A percentile compares a stretch with the other conserved stretches of the same genome.
Evolutionary conservation across 2,329 filamentous ascomycete genomes (phyloP).

Genomic region (Pyrenochaeta sp.): DNA sequence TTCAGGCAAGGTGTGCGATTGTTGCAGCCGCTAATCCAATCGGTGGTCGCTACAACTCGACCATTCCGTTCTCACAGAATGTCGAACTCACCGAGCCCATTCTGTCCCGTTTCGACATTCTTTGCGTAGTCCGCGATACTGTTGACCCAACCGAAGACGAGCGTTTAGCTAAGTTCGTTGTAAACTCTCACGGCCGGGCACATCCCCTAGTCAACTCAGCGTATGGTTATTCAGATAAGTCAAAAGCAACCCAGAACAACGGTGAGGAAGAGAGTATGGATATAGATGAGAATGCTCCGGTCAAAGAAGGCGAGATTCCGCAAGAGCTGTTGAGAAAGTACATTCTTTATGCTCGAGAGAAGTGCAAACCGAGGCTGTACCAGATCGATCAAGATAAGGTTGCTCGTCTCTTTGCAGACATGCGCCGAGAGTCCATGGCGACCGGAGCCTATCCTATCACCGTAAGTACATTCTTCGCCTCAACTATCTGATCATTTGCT

Average conservation of each 20-base stretch:
- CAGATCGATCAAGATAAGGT: slow-evolving; percentile 99
- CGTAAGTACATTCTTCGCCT: slow-evolving; percentile 63
- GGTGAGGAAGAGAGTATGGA: slow-evolving; percentile 61
- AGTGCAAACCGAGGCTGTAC: slow-evolving; percentile 89
- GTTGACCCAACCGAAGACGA: slow-evolving; percentile 94
- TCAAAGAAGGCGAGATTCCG: slow-evolving; percentile 76
- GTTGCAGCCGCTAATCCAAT: slow-evolving; percentile 97
- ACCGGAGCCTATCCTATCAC: slow-evolving; percentile 98
- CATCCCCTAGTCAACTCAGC: slow-evolving; percentile 67
- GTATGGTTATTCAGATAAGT: slow-evolving; percentile 38
- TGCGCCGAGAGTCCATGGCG: slow-evolving; percentile 89
- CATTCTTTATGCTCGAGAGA: slow-evolving; percentile 92
- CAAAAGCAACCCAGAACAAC: slow-evolving; percentile 30
- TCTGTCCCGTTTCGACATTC: slow-evolving; percentile 95
- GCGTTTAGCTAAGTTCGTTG: slow-evolving; percentile 90
- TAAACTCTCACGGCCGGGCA: slow-evolving; percentile 90
- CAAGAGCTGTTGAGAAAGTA: slow-evolving; percentile 95
- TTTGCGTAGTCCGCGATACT: slow-evolving; percentile 94
- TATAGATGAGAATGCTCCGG: slow-evolving; percentile 58
- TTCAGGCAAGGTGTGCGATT: slow-evolving; percentile 95
- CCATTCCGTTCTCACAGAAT: slow-evolving; percentile 93
- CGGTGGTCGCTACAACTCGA: slow-evolving; percentile 95
- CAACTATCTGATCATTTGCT: slow-evolving; percentile 9
- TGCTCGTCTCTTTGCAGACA: slow-evolving; percentile 91
- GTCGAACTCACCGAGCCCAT: slow-evolving; percentile 98